phyloP scores from a whole-genome alignment of 805 yeast genomes.

The Ogataea nonfermentans region DNA sequence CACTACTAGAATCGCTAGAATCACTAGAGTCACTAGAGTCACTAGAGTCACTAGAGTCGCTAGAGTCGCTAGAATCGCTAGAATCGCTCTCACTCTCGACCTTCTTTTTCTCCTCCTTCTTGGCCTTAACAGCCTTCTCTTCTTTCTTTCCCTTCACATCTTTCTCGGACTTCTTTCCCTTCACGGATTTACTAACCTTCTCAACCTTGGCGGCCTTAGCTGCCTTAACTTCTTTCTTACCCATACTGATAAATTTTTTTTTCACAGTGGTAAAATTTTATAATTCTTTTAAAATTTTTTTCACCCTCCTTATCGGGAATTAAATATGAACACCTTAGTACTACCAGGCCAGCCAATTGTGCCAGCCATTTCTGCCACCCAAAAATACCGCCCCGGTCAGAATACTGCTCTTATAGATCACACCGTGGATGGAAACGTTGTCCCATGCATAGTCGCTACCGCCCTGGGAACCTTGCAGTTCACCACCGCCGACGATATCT shows the following conservation, averaged over 20 bases:
- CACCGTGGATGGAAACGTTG: conserved; percentile 36
- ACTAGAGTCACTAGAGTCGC: background rate
- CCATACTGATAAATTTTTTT: conserved; percentile 14
- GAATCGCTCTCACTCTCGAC: conserved; percentile 12
- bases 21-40: conserved; percentile 11
- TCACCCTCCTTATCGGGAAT: conserved; percentile 14
- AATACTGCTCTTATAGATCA: conserved; percentile 59
- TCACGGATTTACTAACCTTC: conserved; percentile 15
- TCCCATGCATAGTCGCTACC: conserved; percentile 52
- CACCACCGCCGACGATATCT: conserved; percentile 26
- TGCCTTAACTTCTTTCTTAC: conserved; percentile 20
- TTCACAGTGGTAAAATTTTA: conserved; percentile 8
- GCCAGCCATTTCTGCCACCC: conserved; percentile 45
- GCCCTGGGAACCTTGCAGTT: conserved; percentile 56
- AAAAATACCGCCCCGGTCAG: conserved; percentile 55
- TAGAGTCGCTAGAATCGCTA: background rate
- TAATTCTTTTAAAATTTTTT: conserved; percentile 10
- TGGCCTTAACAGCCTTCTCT: conserved; percentile 18
- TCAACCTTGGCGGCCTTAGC: conserved; percentile 16
- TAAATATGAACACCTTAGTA: conserved; percentile 43
- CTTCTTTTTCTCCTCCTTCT: conserved; percentile 18
- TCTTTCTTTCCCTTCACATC: conserved; percentile 14
- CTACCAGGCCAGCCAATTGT: conserved; percentile 83
- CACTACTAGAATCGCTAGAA: conserved; percentile 9
- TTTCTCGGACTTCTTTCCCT: conserved; percentile 7